A percentile compares a stretch with the other conserved stretches of the same genome.
These are phyloP conservation scores for Phytopythium mirpurense DNA, from an alignment of 352 stramenopile genomes.

Conservation along the genomic window DNA sequence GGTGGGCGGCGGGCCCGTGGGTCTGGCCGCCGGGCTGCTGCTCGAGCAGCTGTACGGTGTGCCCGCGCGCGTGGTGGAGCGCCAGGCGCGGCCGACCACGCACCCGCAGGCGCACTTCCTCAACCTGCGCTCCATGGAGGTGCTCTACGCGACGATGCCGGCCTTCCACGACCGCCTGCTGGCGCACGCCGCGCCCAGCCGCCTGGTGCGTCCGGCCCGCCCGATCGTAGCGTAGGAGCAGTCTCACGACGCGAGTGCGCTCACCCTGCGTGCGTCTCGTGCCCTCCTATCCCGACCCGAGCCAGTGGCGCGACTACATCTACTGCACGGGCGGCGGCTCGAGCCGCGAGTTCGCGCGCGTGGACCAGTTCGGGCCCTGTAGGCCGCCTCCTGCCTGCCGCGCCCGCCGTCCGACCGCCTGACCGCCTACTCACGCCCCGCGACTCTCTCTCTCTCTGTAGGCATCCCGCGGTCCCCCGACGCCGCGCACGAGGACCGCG, in stretches of 20 bases:
- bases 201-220: slow-evolving; percentile 43
- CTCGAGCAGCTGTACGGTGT: slow-evolving; percentile 70
- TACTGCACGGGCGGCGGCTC: slow-evolving; percentile 74
- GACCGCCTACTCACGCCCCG: no score
- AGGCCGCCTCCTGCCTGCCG: slow-evolving; percentile 10
- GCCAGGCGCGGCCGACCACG: slow-evolving; percentile 57
- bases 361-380: slow-evolving; percentile 78
- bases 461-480: slow-evolving; percentile 35
- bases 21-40: slow-evolving; percentile 57
- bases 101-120: slow-evolving; percentile 95
- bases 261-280: no score
- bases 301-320: slow-evolving; percentile 83
- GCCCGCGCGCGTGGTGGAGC: slow-evolving; percentile 70
- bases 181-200: slow-evolving; percentile 48
- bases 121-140: slow-evolving; percentile 93
- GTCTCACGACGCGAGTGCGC: no score
- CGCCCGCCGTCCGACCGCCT: background rate
- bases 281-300: no score
- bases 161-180: slow-evolving; percentile 68
- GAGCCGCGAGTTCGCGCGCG: slow-evolving; percentile 60
- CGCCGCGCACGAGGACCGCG: slow-evolving; percentile 12
- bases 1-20: slow-evolving; percentile 68
- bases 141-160: slow-evolving; percentile 77
- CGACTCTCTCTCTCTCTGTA: slow-evolving; percentile 10
- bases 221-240: no score